phyloP scores from a whole-genome alignment of 2,329 filamentous ascomycete genomes.

The Shiraia sp. region DNA sequence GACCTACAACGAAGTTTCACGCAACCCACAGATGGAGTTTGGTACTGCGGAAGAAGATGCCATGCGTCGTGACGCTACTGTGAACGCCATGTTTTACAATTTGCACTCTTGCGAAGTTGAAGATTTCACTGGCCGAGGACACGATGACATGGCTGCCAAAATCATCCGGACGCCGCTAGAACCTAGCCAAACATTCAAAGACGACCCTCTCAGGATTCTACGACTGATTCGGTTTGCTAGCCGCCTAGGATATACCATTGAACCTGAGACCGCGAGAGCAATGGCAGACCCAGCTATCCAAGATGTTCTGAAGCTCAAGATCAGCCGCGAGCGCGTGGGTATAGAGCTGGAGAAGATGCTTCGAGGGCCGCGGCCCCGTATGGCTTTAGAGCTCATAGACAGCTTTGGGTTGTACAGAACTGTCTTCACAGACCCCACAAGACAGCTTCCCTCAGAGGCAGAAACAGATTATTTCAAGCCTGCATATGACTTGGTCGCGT shows the following conservation, averaged over 20 bases:
- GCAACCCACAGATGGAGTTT: conserved; percentile 91
- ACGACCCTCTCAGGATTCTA: conserved; percentile 86
- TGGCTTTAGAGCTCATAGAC: conserved; percentile 68
- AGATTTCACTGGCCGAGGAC: conserved; percentile 77
- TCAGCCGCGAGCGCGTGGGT: conserved; percentile 87
- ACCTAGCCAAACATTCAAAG: conserved; percentile 89
- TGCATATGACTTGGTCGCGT: conserved; percentile 65
- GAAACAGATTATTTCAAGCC: conserved; percentile 64
- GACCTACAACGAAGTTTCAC: conserved; percentile 83
- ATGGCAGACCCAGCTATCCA: conserved; percentile 84
- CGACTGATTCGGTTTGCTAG: conserved; percentile 89
- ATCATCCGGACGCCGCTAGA: conserved; percentile 85
- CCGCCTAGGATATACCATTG: conserved; percentile 78
- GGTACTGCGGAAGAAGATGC: conserved; percentile 91
- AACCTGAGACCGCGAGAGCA: conserved; percentile 65
- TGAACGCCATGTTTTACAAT: conserved; percentile 97
- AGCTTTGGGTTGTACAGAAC: conserved; percentile 69
- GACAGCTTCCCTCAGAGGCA: conserved; percentile 57
- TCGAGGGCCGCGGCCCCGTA: conserved; percentile 64
- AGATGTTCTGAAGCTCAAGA: conserved; percentile 79
- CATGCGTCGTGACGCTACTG: conserved; percentile 83
- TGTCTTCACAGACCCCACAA: conserved; percentile 71
- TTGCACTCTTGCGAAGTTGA: conserved; percentile 78
- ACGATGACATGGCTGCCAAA: conserved; percentile 71
- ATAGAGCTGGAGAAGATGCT: conserved; percentile 92